Base-by-base conservation (phyloP, 441 rosid species). In the Rhodomyrtus psidioides region DNA sequence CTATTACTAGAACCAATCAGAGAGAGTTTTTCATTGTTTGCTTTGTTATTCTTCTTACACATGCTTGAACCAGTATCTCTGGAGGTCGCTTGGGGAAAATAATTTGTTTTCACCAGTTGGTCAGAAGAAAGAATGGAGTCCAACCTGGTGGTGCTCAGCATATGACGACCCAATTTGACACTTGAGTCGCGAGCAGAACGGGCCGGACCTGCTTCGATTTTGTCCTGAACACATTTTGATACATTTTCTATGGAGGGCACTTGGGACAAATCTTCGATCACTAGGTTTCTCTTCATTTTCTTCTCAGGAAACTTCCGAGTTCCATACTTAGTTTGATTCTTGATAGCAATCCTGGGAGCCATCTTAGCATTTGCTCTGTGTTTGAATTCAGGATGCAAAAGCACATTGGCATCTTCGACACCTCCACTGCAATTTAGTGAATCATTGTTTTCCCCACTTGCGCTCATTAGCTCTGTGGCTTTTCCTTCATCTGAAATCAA, bases 11-110 rank as follows among this genome's bases (percentile, higher is more conserved):
- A 85, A 87, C 90, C 85, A 90, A 88, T 87, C 55, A 76, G 85
- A 60, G 90, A 85, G 87, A 84, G 90, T 83, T 85, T 91, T 65
- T 82, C 87, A 42, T 88, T 92, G 83, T 86, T 91, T 84, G 81
- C 81, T 62, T 70, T 94, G 83, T 84, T 85, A 91, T 94, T 96
- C 92, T 89, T 94, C 91, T 58, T 83, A 53, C 83, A 83, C 76
- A 83, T 83, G 54, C 88, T 83, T 75, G 85, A 55, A 57, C 81
- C 62, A 26, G 53, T 62, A 42, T 82, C 39, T 53, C 53, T 59
- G 60, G 76, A 86, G 81, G 51, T 60, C 2, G 34, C 70, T 39
- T 39, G 79, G 84, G 49, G 5, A 27, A 26, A 26, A 46, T 49
- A 55, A 49, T 53, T 86, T 58, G 82, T 34, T 57, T 82, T 46